A percentile compares a stretch with the other conserved stretches of the same genome.
phyloP scores from a whole-genome alignment of 129 eudicot genomes.

The Saussurea involucrata region DNA sequence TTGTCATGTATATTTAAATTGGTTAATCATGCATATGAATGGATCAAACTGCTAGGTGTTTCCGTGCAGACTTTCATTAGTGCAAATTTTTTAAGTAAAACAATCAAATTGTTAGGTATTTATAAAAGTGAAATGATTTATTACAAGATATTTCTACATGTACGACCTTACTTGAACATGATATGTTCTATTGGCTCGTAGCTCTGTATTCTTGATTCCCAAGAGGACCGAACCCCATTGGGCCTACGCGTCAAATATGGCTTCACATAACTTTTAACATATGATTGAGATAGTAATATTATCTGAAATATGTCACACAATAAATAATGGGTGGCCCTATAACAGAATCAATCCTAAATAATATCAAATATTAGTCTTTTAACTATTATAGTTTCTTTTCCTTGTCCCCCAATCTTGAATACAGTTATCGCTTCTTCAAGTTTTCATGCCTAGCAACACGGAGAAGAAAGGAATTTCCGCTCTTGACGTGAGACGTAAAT shows the following conservation, averaged over 20 bases:
- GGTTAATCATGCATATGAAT: too few relatives aligned
- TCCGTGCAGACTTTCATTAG: neutral
- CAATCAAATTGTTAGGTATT: neutral
- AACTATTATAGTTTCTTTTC: neutral
- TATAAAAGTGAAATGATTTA: neutral
- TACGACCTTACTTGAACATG: too few relatives aligned
- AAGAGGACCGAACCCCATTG: too few relatives aligned
- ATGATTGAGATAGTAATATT: neutral
- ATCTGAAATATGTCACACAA: neutral
- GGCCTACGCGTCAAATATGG: neutral
- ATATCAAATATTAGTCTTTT: neutral
- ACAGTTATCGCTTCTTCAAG: neutral
- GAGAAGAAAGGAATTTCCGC: neutral
- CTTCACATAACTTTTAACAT: neutral
- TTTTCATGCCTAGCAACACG: neutral
- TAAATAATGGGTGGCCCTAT: neutral
- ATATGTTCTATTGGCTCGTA: too few relatives aligned
- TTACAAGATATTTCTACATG: neutral
- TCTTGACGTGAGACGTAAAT: neutral
- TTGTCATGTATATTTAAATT: too few relatives aligned
- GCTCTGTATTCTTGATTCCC: too few relatives aligned
- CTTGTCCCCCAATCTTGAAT: neutral
- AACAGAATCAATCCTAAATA: neutral
- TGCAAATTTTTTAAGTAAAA: neutral
- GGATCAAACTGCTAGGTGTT: neutral